Base-by-base conservation (phyloP, 129 eudicot genomes). In the Flaveria bidentis region DNA sequence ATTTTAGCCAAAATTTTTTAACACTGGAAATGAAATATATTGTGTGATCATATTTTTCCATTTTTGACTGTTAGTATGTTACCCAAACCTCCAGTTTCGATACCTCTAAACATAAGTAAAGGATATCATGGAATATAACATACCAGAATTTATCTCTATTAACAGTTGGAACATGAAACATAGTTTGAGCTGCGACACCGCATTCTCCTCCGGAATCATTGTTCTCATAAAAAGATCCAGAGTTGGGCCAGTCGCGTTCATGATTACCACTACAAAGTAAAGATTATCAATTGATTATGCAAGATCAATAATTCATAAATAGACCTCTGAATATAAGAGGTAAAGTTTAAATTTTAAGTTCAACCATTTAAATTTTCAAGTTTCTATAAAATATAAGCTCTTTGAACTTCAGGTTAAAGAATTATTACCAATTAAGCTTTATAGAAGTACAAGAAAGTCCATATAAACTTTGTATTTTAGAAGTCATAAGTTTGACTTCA, bases 191-290 rank as follows among this genome's bases (percentile, higher is more conserved):
- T 5, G 70, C 73, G 30, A 88, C 93, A 74, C 93, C 97, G 67
- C 97, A 91, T 86, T 91, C 97, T 42, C 97, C 97, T 52, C 93
- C 97, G 11, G 97, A 91, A 79, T 88, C 97, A 36, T 72, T 63
- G 74, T 42, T 76, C n/a, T 65, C 81, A 18, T 91, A 91, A 58
- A 91, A 84, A 69, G 97, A 88, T 62, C 97, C 91, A 15, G 91
- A 77, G 33, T 77, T 84, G 23, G 93, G 93, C 91, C 89, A 88
- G 65, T 88, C 93, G 12, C 93, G 86, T 80, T 88, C 93, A 63
- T 91, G 97, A 74, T 91, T 91, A 25, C 97, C 91, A 42, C 97
- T 91, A 84, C 74, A 71, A 72, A 51, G 69, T 20, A 57, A 28
- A 61, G 30, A 67, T 47, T 47, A 50, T 41, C 23, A 70, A 66